Conservation (phyloP, 192 early-diverging fungal species). For the Umbelopsis isabellina region DNA sequence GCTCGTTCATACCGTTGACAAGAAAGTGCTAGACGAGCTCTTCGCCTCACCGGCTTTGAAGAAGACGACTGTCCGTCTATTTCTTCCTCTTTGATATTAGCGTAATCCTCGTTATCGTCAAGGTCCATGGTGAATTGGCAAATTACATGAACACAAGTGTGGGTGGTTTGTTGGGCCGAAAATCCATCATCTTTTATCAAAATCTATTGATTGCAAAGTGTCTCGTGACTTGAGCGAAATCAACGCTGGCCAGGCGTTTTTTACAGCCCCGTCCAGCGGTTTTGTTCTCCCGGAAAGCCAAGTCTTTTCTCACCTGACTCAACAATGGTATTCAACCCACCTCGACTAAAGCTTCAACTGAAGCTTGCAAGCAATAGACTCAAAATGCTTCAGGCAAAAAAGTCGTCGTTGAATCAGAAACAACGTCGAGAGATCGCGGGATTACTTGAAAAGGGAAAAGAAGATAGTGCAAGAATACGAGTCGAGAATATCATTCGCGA, state of each 20-base stretch:
- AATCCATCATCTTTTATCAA: too few species aligned
- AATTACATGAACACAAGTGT: neutral
- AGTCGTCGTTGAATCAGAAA: slow-evolving; percentile 70
- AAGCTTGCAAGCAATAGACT: slow-evolving; percentile 88
- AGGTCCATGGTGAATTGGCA: neutral
- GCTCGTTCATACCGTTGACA: slow-evolving; percentile 3
- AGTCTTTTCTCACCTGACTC: too few species aligned
- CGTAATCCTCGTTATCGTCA: neutral
- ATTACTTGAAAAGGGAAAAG: slow-evolving; percentile 82
- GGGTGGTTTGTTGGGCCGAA: too few species aligned
- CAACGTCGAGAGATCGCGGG: slow-evolving; percentile 82
- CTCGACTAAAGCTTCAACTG: slow-evolving; percentile 83
- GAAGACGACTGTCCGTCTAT: neutral
- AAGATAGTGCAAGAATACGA: slow-evolving; percentile 83
- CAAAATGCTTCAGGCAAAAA: slow-evolving; percentile 88
- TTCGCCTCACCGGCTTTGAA: slow-evolving; percentile 10
- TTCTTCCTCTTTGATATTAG: slow-evolving; percentile 8
- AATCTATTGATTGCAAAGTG: too few species aligned
- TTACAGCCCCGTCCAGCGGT: too few species aligned
- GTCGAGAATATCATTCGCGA: slow-evolving; percentile 95
- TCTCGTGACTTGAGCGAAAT: too few species aligned
- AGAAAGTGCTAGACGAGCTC: slow-evolving; percentile 17
- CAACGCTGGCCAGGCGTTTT: too few species aligned
- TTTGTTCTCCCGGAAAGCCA: too few species aligned
- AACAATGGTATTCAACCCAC: slow-evolving; percentile 51